These are phyloP conservation scores for Phlyctochytrium arcticum DNA, from an alignment of 192 early-diverging fungal genomes.

Conservation along the genomic window DNA sequence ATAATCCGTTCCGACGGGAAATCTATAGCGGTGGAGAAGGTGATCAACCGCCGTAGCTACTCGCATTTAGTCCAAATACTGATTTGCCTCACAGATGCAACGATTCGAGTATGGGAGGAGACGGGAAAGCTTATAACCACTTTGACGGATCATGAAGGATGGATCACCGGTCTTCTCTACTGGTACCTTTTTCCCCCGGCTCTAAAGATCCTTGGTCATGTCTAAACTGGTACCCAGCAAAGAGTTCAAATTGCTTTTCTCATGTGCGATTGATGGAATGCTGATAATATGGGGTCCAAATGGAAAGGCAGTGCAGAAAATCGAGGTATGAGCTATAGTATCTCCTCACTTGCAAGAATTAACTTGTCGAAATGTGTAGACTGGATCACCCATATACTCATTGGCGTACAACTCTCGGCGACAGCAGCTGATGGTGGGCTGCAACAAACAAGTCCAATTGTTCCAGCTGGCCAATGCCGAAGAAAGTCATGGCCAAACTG, in stretches of 20 bases:
- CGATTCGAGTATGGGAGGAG: slow-evolving; percentile 56
- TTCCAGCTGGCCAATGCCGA: slow-evolving; percentile 46
- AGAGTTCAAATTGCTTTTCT: slow-evolving; percentile 54
- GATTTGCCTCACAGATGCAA: slow-evolving; percentile 29
- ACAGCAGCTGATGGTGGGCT: slow-evolving; percentile 53
- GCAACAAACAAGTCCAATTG: slow-evolving; percentile 50
- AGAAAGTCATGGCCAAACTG: slow-evolving; percentile 32
- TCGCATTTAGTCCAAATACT: neutral
- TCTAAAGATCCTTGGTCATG: neutral
- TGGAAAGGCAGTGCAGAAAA: slow-evolving; percentile 51
- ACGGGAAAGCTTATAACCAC: slow-evolving; percentile 43
- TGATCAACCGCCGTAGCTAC: neutral
- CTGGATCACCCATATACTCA: slow-evolving; percentile 52
- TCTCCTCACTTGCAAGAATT: too few relatives aligned
- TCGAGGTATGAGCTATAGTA: too few relatives aligned
- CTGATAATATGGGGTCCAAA: slow-evolving; percentile 51
- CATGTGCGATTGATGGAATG: slow-evolving; percentile 49
- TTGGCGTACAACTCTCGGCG: slow-evolving; percentile 53
- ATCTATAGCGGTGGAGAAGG: slow-evolving; percentile 56
- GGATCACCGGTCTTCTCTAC: slow-evolving; percentile 49
- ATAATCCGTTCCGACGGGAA: slow-evolving; percentile 48
- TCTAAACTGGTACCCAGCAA: slow-evolving; percentile 27
- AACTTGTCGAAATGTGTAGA: too few relatives aligned
- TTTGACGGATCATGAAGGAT: slow-evolving; percentile 47
- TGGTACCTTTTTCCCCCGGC: slow-evolving; percentile 26